Base-by-base conservation (phyloP, 441 rosid species). In the Euphorbia schlechtendalii region DNA sequence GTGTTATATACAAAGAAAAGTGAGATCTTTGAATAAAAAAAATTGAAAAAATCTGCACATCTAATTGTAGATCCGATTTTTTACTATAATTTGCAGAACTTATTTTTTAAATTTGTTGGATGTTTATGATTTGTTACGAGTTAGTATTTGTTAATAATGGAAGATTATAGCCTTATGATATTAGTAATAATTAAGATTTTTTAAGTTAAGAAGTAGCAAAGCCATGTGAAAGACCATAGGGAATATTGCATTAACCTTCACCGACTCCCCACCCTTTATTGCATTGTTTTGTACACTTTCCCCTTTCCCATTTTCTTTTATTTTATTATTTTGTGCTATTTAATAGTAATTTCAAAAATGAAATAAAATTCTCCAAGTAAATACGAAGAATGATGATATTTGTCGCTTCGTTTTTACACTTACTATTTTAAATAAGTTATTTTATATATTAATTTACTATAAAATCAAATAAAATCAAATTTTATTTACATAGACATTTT, bases 151-250 rank as follows among this genome's bases (percentile, higher is more conserved):
- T 34, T 53, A 64, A 64, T 34, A 22, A 64, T 30, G 40, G 59
- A 41, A 51, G 46, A 52, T 49, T 18, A 32, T 12, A 20, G 11
- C 30, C 24, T 14, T 61, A 15, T 8, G 1, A 28, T 17, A 8
- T n/a, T n/a, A n/a, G n/a, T n/a, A 7, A n/a, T 49, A 14, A 22
- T 34, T 63, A 22, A n/a, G 68, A 36, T 53, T 24, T 64, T 38
- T 15, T 18, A 48, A 64, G 41, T 18, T 34, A 13, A 11, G 25
- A 20, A 51, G 25, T 18, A 51, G 25, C 45, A 48, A 48, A 34
- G 22, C 60, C 60, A 64, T 64, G 68, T 64, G 68, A 64, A 53
- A 36, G 36, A 2, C 24, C 46, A 36, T 21, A 64, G 59, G 28
- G 59, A 64, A 53, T 38, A 24, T 40, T 38, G 32, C 18, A 18